Evolutionary conservation across 2,329 filamentous ascomycete species (phyloP).

Genomic region (Lomentospora prolificans): DNA sequence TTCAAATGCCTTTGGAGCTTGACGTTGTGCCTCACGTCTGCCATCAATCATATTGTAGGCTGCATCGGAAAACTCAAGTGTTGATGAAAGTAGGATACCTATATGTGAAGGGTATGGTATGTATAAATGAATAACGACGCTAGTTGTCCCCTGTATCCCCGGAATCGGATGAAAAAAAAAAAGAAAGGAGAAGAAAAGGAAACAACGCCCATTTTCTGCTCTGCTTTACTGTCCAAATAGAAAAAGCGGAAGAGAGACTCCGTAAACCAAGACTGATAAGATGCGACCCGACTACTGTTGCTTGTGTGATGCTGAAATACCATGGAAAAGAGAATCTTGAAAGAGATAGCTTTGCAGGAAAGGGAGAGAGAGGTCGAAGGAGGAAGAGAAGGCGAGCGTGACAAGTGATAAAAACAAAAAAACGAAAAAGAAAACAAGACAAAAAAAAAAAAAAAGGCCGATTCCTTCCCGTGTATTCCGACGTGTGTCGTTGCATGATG

Average conservation of each 20-base stretch:
- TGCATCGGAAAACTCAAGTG: no score
- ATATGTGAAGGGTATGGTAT: no score
- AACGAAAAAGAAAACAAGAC: not conserved
- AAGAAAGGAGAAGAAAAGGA: not conserved
- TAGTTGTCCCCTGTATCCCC: no score
- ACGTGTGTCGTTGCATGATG: conserved; percentile 1
- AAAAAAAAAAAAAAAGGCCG: not conserved
- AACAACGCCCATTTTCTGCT: not conserved
- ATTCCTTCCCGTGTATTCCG: not conserved
- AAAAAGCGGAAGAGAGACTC: not conserved
- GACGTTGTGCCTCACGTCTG: no score
- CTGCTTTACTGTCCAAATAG: not conserved
- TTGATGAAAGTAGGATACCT: no score
- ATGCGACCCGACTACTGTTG: not conserved
- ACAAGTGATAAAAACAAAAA: not conserved
- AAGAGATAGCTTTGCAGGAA: no score
- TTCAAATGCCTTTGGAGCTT: no score
- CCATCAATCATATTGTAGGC: no score
- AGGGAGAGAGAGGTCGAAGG: not conserved
- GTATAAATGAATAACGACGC: no score
- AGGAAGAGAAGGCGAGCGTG: not conserved
- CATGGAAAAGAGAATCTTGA: no score
- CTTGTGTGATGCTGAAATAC: not conserved
- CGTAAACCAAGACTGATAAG: not conserved
- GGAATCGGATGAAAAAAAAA: not conserved